phyloP scores from a whole-genome alignment of 805 yeast species.

The Ogataea angusta region DNA sequence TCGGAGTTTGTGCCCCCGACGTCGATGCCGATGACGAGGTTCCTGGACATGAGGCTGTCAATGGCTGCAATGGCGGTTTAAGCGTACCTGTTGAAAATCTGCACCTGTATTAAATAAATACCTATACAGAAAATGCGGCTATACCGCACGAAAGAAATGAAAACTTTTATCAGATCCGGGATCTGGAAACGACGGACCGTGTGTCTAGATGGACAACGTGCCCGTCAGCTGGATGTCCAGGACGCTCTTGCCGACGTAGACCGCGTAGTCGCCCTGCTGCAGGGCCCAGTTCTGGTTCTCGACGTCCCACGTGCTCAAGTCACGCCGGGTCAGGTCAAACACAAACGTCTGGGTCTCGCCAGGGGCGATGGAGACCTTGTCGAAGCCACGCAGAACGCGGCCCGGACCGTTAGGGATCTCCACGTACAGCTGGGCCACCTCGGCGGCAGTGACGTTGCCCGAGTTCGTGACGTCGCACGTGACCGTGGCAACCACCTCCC shows the following conservation, averaged over 20 bases:
- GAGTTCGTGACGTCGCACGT: constrained; percentile 37
- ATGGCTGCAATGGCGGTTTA: too few species aligned
- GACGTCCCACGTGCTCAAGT: constrained; percentile 43
- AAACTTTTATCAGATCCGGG: not conserved
- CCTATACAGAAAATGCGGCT: not conserved
- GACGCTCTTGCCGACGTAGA: constrained; percentile 33
- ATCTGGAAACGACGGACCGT: too few species aligned
- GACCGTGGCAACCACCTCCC: constrained; percentile 42
- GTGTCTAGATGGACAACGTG: constrained; percentile 4
- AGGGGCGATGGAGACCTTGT: constrained; percentile 37
- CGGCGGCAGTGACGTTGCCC: constrained; percentile 39
- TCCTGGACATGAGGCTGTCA: not conserved
- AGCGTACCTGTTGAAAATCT: not conserved
- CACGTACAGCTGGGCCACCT: constrained; percentile 43
- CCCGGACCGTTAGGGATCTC: constrained; percentile 44
- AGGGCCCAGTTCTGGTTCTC: constrained; percentile 43
- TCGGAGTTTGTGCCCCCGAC: constrained; percentile 10
- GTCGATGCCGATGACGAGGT: constrained; percentile 6
- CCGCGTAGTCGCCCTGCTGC: constrained; percentile 41
- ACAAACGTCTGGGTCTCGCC: constrained; percentile 30
- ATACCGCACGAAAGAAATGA: constrained; percentile 1
- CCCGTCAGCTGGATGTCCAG: constrained; percentile 17
- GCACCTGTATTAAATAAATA: too few species aligned
- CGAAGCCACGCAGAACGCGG: constrained; percentile 41
- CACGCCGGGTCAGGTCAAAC: constrained; percentile 40